Evolutionary conservation across 495 filamentous ascomycete species (phyloP).

Genomic region (Rhizodiscina lignyota): DNA sequence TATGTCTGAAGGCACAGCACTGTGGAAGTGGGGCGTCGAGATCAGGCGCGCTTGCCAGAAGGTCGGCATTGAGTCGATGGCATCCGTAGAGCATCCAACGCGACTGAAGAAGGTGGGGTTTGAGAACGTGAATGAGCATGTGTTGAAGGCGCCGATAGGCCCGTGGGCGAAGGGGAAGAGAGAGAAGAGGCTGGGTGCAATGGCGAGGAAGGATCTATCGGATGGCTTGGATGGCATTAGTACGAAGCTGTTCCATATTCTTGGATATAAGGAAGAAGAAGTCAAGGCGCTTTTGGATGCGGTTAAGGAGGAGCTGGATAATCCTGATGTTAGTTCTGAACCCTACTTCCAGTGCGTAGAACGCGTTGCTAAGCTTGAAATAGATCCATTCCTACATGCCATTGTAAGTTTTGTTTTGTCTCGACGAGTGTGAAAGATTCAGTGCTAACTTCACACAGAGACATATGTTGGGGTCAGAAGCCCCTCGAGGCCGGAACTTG

Average conservation of each 20-base stretch:
- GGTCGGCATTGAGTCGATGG: slow-evolving; percentile 8
- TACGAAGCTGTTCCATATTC: not conserved
- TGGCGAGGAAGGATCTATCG: not conserved
- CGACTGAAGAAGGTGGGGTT: slow-evolving; percentile 13
- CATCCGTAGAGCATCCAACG: slow-evolving; percentile 4
- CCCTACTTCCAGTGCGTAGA: no score
- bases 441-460: no score
- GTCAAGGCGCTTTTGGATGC: not conserved
- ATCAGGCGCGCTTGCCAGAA: slow-evolving; percentile 2
- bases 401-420: no score
- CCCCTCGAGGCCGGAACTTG: no score
- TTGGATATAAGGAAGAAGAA: not conserved
- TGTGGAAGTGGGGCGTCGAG: slow-evolving; percentile 5
- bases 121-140: slow-evolving; percentile 9
- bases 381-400: no score
- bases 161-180: slow-evolving; percentile 15
- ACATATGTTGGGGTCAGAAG: no score
- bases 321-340: not conserved
- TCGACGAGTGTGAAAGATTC: no score
- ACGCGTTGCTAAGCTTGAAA: no score
- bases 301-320: not conserved
- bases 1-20: slow-evolving; percentile 1
- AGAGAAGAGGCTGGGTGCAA: slow-evolving; percentile 13
- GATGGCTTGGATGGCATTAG: not conserved
- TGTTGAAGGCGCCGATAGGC: slow-evolving; percentile 14